phyloP scores from a whole-genome alignment of 345 rosid genomes.

The Schrenkiella parvula region DNA sequence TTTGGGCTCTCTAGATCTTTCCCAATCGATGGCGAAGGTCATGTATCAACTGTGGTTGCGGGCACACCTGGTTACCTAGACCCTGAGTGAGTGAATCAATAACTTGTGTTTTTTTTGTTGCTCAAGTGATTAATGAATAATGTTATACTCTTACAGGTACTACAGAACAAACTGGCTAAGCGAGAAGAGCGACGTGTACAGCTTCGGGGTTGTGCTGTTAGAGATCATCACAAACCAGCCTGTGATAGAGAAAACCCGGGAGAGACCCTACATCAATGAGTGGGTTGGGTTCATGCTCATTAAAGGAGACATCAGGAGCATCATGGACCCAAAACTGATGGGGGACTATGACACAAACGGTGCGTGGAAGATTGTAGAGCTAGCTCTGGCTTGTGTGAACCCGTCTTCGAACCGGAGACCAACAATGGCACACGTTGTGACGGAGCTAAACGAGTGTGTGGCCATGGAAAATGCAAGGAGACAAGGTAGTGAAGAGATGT shows the following conservation, averaged over 20 bases:
- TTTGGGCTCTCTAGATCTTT: slow-evolving; percentile 45
- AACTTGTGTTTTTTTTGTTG: background rate
- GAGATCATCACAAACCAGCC: slow-evolving; percentile 36
- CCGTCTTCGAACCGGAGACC: slow-evolving; percentile 33
- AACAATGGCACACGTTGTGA: slow-evolving; percentile 30
- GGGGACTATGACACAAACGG: slow-evolving; percentile 33
- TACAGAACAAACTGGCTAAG: slow-evolving; percentile 28
- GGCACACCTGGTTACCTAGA: background rate
- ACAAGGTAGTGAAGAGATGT: slow-evolving; percentile 12
- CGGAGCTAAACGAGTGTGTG: slow-evolving; percentile 38
- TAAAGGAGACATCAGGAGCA: slow-evolving; percentile 35
- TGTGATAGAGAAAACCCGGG: slow-evolving; percentile 7
- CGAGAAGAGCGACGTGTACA: slow-evolving; percentile 42
- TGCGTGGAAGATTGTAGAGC: slow-evolving; percentile 43
- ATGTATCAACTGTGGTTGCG: slow-evolving; percentile 16
- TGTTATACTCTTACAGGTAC: background rate
- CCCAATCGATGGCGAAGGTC: slow-evolving; percentile 20
- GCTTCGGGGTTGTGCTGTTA: slow-evolving; percentile 46
- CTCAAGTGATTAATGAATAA: background rate
- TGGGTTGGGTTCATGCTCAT: slow-evolving; percentile 38
- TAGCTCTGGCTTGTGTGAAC: slow-evolving; percentile 40
- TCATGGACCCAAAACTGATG: slow-evolving; percentile 38
- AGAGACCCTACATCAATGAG: slow-evolving; percentile 17
- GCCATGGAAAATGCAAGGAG: slow-evolving; percentile 24
- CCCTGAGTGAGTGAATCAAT: slow-evolving; percentile 42